Evolutionary conservation across 2,329 filamentous ascomycete species (phyloP), one percentile per base, ranked within the genome.

Genomic region (Hirsutella minnesotensis): DNA sequence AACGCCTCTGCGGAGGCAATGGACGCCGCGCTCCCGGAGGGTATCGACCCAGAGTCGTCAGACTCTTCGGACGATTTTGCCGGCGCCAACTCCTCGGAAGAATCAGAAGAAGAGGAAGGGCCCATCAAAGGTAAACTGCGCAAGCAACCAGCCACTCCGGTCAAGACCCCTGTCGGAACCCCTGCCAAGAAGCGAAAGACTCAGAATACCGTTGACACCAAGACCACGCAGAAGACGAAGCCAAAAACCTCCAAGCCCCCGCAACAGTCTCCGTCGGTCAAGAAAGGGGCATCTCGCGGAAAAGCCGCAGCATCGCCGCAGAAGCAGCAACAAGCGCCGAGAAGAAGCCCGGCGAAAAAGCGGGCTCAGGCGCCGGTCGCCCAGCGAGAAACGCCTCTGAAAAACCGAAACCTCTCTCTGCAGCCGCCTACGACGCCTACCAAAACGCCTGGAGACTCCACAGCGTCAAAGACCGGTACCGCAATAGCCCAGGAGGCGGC

Each of bases 51-150:
- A 13, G 53, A 60, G 9, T 51, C 57, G 13, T 56, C 55, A 27
- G 60, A 61, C 21, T 56, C 56, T 9, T 61, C 58, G 8, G 60
- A 62, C 33, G 58, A 60, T 39, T 63, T 62, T 49, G 54, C 56
- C 15, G 57, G 49, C 3, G 55, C 50, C 20, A 54, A 56, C n/a
- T 55, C 50, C 33, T 44, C 44, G 13, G 55, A 58, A 21, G 55
- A 62, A 20, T 56, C 58, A 38, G 61, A 57, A 29, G 59, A 62
- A 18, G 53, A 56, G 15, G 46, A 47, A 15, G n/a, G 31, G 3
- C 31, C 13, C 19, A 43, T 42, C 47, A 56, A 61, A 63, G 62
- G 61, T 64, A 64, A 64, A 60, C 48, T 48, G 44, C 51, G 54
- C 44, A 59, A 56, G 43, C 46, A 30, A 45, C 52, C 49, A 49